Percentiles rank a stretch among this genome's conserved stretches.
Evolutionary conservation across 2,329 filamentous ascomycete species (phyloP).

Genomic region (Aspergillus floridensis): DNA sequence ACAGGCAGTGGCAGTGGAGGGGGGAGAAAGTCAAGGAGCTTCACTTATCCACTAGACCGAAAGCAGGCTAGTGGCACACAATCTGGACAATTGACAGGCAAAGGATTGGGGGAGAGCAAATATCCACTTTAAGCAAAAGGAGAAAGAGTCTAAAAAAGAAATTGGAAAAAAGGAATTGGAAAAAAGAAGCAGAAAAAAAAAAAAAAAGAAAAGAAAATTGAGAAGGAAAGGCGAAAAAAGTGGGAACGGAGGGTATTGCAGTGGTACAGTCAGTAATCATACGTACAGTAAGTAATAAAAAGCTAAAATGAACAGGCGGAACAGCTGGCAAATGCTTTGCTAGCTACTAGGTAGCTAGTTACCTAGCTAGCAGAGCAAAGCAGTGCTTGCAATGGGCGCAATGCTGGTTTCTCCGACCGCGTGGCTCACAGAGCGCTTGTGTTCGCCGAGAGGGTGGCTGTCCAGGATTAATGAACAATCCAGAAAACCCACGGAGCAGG

Average conservation of each 20-base stretch:
- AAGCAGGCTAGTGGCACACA: constrained; percentile 5
- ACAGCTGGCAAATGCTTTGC: not conserved
- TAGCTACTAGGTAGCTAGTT: too few species aligned
- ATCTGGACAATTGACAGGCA: constrained; percentile 14
- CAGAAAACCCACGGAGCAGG: constrained; percentile 3
- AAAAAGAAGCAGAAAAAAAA: too few species aligned
- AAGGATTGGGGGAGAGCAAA: constrained; percentile 14
- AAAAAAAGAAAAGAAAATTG: not conserved
- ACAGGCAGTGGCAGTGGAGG: constrained; percentile 11
- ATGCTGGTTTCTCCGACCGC: not conserved
- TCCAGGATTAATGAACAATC: constrained; percentile 8
- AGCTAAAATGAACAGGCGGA: not conserved
- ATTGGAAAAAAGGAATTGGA: not conserved
- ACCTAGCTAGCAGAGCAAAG: too few species aligned
- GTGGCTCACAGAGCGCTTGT: constrained; percentile 1
- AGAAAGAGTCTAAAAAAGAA: constrained; percentile 4
- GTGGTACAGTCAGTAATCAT: not conserved
- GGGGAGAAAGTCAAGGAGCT: constrained; percentile 10
- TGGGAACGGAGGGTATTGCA: not conserved
- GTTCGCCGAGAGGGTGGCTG: not conserved
- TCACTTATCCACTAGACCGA: constrained; percentile 11
- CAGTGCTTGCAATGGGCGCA: not conserved
- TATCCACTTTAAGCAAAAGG: constrained; percentile 1
- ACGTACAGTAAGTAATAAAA: not conserved
- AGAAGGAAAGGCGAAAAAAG: not conserved